Conservation (phyloP, 2,329 filamentous ascomycete species). For the Cadophora gregata region DNA sequence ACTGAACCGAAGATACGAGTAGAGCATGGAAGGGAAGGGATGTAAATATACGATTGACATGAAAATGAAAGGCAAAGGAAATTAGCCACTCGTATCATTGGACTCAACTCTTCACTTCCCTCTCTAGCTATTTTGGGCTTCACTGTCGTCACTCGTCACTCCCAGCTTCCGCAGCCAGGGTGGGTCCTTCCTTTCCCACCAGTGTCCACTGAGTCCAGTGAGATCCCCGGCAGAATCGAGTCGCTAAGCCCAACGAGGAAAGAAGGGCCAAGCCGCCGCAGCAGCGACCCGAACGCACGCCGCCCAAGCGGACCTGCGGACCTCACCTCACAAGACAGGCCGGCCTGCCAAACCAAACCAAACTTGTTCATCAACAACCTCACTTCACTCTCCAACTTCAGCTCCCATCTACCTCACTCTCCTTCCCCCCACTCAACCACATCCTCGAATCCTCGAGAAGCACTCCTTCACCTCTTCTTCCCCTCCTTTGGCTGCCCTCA, state of each 20-base stretch:
- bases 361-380: slow-evolving; percentile 37
- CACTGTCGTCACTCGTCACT: slow-evolving; percentile 11
- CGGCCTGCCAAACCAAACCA: slow-evolving; percentile 1
- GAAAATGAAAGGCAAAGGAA: neutral
- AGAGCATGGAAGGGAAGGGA: neutral
- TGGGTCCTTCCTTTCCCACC: neutral
- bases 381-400: slow-evolving; percentile 27
- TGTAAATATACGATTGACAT: neutral
- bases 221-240: neutral
- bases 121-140: slow-evolving; percentile 1
- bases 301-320: neutral
- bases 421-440: slow-evolving; percentile 35
- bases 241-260: slow-evolving; percentile 1
- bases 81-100: no score
- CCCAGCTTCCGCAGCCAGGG: neutral
- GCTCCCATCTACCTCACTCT: neutral
- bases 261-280: slow-evolving; percentile 10
- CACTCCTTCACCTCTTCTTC: slow-evolving; percentile 42
- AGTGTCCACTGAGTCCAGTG: no score
- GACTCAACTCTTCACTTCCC: no score
- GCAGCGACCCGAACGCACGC: neutral
- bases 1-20: no score
- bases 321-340: neutral
- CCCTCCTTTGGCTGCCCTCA: slow-evolving; percentile 42
- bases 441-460: slow-evolving; percentile 46